Conservation (phyloP, 768 basidiomycete species). For the Mycena maculata region DNA sequence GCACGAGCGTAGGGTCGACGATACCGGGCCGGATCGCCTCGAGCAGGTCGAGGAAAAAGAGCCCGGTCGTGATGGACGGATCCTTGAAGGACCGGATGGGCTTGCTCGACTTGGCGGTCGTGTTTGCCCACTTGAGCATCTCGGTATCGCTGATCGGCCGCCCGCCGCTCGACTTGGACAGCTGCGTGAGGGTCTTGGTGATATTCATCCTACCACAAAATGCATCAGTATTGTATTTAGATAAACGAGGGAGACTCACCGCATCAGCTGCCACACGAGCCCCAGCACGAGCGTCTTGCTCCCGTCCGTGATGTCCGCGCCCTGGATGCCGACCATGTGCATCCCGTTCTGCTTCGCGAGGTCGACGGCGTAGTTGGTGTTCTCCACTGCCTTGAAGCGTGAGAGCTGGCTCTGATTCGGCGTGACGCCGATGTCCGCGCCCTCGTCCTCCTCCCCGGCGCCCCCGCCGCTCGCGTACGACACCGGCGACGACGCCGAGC, state of each 20-base stretch:
- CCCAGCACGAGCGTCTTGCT: constrained; percentile 92
- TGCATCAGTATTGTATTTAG: neutral
- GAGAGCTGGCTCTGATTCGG: constrained; percentile 89
- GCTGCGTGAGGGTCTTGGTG: constrained; percentile 84
- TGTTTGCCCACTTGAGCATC: constrained; percentile 97
- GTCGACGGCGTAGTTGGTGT: constrained; percentile 96
- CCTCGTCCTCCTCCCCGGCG: constrained; percentile 66
- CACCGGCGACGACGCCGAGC: constrained; percentile 51
- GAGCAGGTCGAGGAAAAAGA: constrained; percentile 94
- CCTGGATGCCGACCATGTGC: constrained; percentile 97
- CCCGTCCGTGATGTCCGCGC: constrained; percentile 97
- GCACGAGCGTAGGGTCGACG: constrained; percentile 88
- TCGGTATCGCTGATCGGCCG: constrained; percentile 91
- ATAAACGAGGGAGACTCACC: constrained; percentile 56
- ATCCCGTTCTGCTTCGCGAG: constrained; percentile 93
- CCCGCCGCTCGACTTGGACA: constrained; percentile 76
- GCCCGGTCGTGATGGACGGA: constrained; percentile 84
- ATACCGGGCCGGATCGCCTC: constrained; percentile 94
- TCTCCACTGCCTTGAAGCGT: constrained; percentile 97
- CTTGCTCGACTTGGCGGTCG: constrained; percentile 78
- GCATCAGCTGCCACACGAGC: constrained; percentile 98
- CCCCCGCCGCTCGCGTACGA: constrained; percentile 53
- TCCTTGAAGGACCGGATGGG: constrained; percentile 95
- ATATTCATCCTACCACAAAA: constrained; percentile 76
- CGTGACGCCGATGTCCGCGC: constrained; percentile 83